phyloP scores from a whole-genome alignment of 2,329 filamentous ascomycete species.

The Taxawa tesnikishii region DNA sequence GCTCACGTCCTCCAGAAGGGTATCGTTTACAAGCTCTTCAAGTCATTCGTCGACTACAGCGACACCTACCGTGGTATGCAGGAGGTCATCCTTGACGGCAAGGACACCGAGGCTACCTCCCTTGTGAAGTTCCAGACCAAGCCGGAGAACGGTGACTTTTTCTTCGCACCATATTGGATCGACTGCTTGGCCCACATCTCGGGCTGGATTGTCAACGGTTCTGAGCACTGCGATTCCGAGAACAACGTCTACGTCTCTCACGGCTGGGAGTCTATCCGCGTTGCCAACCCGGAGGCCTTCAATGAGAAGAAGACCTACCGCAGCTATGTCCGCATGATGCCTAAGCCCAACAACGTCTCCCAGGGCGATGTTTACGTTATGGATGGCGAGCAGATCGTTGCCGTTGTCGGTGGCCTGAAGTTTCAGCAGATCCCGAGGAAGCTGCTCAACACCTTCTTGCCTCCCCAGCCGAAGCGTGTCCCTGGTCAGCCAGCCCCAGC shows the following conservation, averaged over 20 bases:
- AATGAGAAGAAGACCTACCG: conserved; percentile 41
- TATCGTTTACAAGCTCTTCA: conserved; percentile 66
- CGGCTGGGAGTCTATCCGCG: conserved; percentile 48
- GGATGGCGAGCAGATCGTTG: conserved; percentile 46
- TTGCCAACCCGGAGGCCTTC: conserved; percentile 36
- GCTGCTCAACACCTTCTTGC: conserved; percentile 54
- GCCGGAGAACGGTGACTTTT: conserved; percentile 41
- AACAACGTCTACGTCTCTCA: conserved; percentile 50
- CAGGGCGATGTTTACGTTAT: conserved; percentile 50
- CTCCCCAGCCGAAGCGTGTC: conserved; percentile 39
- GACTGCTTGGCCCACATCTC: conserved; percentile 45
- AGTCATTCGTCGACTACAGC: conserved; percentile 44
- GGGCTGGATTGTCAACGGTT: conserved; percentile 49
- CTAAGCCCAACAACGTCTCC: conserved; percentile 40
- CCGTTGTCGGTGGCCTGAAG: conserved; percentile 48
- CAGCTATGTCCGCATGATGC: conserved; percentile 52
- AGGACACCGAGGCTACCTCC: conserved; percentile 43
- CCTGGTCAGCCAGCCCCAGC: conserved; percentile 20
- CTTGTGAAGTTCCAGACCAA: conserved; percentile 42
- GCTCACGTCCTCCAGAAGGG: conserved; percentile 63
- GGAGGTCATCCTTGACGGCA: conserved; percentile 45
- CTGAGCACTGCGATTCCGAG: conserved; percentile 45
- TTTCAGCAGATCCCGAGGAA: conserved; percentile 57
- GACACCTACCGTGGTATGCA: conserved; percentile 46
- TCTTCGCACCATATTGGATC: conserved; percentile 48